phyloP scores from a whole-genome alignment of 805 yeast species.

The Yamadazyma nakazawae region DNA sequence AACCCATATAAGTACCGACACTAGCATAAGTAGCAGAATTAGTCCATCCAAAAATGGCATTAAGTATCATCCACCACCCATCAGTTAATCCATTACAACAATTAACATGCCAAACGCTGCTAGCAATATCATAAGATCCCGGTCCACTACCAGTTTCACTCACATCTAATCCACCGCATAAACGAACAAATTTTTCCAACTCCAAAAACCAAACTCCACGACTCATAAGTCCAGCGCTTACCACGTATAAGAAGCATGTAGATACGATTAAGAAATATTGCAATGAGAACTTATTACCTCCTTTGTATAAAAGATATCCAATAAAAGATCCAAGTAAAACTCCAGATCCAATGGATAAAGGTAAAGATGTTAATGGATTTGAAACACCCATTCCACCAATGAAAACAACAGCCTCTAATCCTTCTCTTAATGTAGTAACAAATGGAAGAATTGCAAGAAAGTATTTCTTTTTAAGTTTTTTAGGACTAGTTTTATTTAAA shows the following conservation, averaged over 20 bases:
- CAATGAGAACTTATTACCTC: constrained; percentile 41
- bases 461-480: constrained; percentile 14
- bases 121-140: constrained; percentile 41
- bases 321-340: constrained; percentile 28
- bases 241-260: constrained; percentile 41
- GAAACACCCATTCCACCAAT: constrained; percentile 40
- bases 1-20: constrained; percentile 32
- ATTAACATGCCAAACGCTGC: constrained; percentile 45
- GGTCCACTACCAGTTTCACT: constrained; percentile 46
- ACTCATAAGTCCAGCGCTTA: constrained; percentile 43
- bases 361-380: constrained; percentile 29
- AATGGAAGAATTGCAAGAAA: constrained; percentile 39
- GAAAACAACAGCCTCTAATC: constrained; percentile 43
- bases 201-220: constrained; percentile 46
- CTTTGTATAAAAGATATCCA: constrained; percentile 35
- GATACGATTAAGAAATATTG: constrained; percentile 39
- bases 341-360: constrained; percentile 31
- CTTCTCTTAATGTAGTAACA: constrained; percentile 40
- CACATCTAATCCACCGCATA: constrained; percentile 41
- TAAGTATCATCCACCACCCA: constrained; percentile 46
- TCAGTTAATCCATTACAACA: constrained; percentile 46
- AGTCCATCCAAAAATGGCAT: constrained; percentile 46
- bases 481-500: background rate
- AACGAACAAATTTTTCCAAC: constrained; percentile 34
- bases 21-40: constrained; percentile 46